Evolutionary conservation across 352 stramenopile genomes (phyloP).

Genomic region (Globisporangium spinosum): DNA sequence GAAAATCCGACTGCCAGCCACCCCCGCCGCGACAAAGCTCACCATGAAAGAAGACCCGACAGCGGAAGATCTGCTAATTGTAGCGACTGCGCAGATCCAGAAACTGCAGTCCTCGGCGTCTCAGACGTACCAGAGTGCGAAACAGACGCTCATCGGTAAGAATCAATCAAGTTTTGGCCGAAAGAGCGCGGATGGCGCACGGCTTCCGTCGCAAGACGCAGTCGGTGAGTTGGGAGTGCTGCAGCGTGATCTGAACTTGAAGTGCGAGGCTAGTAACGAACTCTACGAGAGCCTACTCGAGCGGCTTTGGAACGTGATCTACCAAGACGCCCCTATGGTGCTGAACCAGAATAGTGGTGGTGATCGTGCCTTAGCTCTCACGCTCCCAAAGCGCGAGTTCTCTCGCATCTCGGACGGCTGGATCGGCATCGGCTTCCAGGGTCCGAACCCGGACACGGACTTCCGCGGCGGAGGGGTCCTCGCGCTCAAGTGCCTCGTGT

Average conservation of each 20-base stretch:
- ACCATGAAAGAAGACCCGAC: conserved; percentile 58
- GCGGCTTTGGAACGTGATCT: conserved; percentile 62
- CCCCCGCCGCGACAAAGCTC: conserved; percentile 40
- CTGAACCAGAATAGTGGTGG: neutral
- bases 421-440: conserved; percentile 77
- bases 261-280: conserved; percentile 54
- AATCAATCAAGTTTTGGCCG: conserved; percentile 15
- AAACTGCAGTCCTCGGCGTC: conserved; percentile 37
- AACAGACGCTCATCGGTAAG: conserved; percentile 29
- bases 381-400: conserved; percentile 26
- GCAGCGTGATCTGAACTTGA: conserved; percentile 59
- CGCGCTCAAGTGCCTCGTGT: conserved; percentile 83
- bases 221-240: conserved; percentile 43
- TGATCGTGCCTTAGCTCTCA: neutral
- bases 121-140: conserved; percentile 31
- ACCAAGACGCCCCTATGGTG: conserved; percentile 26
- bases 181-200: neutral
- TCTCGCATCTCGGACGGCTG: conserved; percentile 50
- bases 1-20: conserved; percentile 40
- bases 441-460: conserved; percentile 73
- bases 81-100: conserved; percentile 51
- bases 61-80: conserved; percentile 55
- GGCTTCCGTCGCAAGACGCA: conserved; percentile 35
- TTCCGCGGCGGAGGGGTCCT: conserved; percentile 77
- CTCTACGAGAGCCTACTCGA: conserved; percentile 61